Evolutionary conservation across 2,329 filamentous ascomycete genomes (phyloP).

Genomic region (Calonectria multiphialidica): DNA sequence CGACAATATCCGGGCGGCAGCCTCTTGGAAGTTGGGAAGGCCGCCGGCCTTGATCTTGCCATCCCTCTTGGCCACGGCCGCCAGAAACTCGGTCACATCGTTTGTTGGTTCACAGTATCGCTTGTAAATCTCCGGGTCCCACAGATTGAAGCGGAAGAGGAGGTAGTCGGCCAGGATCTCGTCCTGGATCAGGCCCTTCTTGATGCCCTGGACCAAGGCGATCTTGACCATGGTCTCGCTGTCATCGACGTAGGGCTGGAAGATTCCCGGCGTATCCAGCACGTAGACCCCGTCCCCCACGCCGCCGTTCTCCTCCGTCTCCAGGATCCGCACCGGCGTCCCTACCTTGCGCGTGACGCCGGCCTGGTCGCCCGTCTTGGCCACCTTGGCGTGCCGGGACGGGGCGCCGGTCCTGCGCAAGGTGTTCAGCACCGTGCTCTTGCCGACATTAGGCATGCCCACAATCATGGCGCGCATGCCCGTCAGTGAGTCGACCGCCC

Average conservation of each 20-base stretch:
- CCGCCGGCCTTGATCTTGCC: slow-evolving; percentile 84
- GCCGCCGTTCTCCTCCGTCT: slow-evolving; percentile 54
- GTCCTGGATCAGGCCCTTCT: slow-evolving; percentile 84
- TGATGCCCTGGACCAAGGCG: slow-evolving; percentile 90
- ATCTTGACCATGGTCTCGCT: slow-evolving; percentile 94
- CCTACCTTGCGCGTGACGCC: slow-evolving; percentile 90
- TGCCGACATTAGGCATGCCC: slow-evolving; percentile 98
- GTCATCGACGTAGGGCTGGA: slow-evolving; percentile 90
- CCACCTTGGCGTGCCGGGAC: slow-evolving; percentile 71
- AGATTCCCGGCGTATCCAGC: slow-evolving; percentile 94
- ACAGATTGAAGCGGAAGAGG: slow-evolving; percentile 83
- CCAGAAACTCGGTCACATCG: slow-evolving; percentile 80
- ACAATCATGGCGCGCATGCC: slow-evolving; percentile 90
- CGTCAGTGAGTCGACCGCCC: slow-evolving; percentile 69
- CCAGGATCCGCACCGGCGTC: slow-evolving; percentile 82
- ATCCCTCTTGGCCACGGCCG: slow-evolving; percentile 77
- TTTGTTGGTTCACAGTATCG: slow-evolving; percentile 81
- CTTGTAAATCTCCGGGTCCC: slow-evolving; percentile 71
- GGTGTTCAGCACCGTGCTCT: slow-evolving; percentile 92
- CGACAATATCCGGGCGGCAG: slow-evolving; percentile 84
- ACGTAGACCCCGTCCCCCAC: slow-evolving; percentile 79
- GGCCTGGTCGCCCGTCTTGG: slow-evolving; percentile 86
- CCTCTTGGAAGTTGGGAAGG: slow-evolving; percentile 75
- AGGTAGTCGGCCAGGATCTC: slow-evolving; percentile 90
- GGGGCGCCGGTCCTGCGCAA: slow-evolving; percentile 75